Evolutionary conservation across 257 asterid species (phyloP), one percentile per base, ranked within the genome.

Genomic region (Jasminum sambac): DNA sequence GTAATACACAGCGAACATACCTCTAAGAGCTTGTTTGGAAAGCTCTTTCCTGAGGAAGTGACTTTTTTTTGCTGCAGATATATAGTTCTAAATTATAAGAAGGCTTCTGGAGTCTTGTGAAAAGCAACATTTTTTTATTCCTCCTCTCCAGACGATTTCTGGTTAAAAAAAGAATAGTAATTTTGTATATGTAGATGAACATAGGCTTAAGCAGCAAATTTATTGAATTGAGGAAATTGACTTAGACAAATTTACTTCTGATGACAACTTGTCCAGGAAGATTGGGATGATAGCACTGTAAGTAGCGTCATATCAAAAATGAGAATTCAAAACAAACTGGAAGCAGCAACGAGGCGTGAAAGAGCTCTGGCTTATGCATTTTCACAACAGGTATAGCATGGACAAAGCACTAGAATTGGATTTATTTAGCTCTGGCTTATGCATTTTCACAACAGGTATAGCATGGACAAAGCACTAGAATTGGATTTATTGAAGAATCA

Each of bases 341-440:
- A 86, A 63, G 91, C 91, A 21, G 89, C 91, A 36, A 81, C 89
- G 3, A 81, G 88, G 74, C 87, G 91, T 0, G 91, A 86, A 74
- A 77, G 88, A 75, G 91, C 91, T 50, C 82, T 86, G 24, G 91
- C 91, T 8, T 86, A 86, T 43, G 91, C 91, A 23, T 86, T 84
- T 76, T 81, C 91, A 57, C 91, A 86, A 67, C 87, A 84, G 85
- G 91, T 83, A 79, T 6, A 39, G 91, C 81, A 79, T 4, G 30
- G 3, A 4, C 6, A 24, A 12, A 63, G 11, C n/a, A 71, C 17
- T 44, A n/a, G 10, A 34, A n/a, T n/a, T n/a, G n/a, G n/a, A n/a
- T n/a, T n/a, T n/a, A n/a, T n/a, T n/a, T n/a, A 75, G 91, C 91
- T 50, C 82, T 86, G 24, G 91, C 91, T 8, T 86, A 86, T 43